Percentiles rank a stretch among this genome's conserved stretches.
Conservation (phyloP, 2,329 filamentous ascomycete species). For the Fusarium siculi region DNA sequence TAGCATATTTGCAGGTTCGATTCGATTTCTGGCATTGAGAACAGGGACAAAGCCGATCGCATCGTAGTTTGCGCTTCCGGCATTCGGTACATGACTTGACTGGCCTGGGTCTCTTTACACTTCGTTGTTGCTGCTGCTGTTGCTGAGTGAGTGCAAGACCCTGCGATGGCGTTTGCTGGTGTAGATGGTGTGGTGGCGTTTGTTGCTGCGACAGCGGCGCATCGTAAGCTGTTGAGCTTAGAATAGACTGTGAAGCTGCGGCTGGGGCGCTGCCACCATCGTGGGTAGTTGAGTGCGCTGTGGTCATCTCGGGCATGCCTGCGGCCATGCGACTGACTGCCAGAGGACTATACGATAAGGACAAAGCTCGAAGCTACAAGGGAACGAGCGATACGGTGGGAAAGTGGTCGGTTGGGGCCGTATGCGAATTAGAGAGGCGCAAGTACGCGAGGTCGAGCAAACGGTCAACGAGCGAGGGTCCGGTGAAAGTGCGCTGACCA, state of each 20-base stretch:
- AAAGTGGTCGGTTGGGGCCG: constrained; percentile 6
- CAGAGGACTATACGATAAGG: constrained; percentile 1
- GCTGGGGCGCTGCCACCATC: constrained; percentile 32
- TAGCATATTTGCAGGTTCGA: constrained; percentile 63
- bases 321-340: constrained; percentile 9
- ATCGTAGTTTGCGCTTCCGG: constrained; percentile 66
- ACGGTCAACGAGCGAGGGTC: constrained; percentile 19
- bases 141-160: constrained; percentile 37
- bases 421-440: constrained; percentile 7
- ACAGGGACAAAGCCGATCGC: constrained; percentile 66
- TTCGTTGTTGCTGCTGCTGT: constrained; percentile 52
- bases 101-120: constrained; percentile 64
- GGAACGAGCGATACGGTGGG: constrained; percentile 1
- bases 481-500: constrained; percentile 13
- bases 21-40: constrained; percentile 69
- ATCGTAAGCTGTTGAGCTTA: constrained; percentile 40
- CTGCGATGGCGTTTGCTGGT: constrained; percentile 43
- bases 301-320: constrained; percentile 36
- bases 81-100: constrained; percentile 68
- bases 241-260: constrained; percentile 23
- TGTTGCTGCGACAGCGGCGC: constrained; percentile 42
- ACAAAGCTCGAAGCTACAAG: constrained; percentile 2
- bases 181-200: constrained; percentile 44
- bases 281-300: constrained; percentile 39
- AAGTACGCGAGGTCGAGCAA: constrained; percentile 10